Evolutionary conservation across 2,329 filamentous ascomycete species (phyloP), one percentile per base, ranked within the genome.

Genomic region (Cladosporium austrohemisphaericum): DNA sequence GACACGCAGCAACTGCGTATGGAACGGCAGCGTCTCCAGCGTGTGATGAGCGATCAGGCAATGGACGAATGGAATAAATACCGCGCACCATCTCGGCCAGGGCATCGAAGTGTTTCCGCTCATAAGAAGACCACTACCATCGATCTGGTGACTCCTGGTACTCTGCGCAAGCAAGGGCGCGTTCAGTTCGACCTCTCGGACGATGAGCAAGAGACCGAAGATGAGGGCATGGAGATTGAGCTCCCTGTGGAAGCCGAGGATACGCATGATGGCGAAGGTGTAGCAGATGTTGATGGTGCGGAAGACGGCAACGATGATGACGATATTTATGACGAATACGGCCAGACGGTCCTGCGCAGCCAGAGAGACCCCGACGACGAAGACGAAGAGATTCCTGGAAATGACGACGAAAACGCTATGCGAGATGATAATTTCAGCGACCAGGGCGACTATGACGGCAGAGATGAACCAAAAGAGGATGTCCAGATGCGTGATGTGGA

Each of bases 301-400:
- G 51, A 55, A 19, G 49, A 49, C 10, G 44, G 50, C 11, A 36
- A 60, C 2, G 54, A 57, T 10, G 60, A 59, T 23, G 38, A 47
- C 18, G 65, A 68, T 28, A 53, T 58, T 33, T 57, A 61, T 40
- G 68, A 73, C 46, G 68, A 70, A 37, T 68, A 68, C 41, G 64
- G 68, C 47, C 60, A 67, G 47, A 60, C 57, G n/a, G 58, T 67
- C 18, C 47, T 65, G 32, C 54, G 57, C 16, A 67, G 65, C 53
- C 63, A 67, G 51, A 47, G 52, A 11, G 52, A 58, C 7, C 32
- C 49, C 3, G 52, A 56, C 1, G 55, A 47, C 4, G 33, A 38
- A 31, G 25, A 31, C 20, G 38, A 18, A 11, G 18, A 43, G 10
- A 14, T 32, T 20, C 32, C 41, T n/a, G 36, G 23, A 28, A 29